Conservation (phyloP, 805 yeast species). For the Candida odintsovae region DNA sequence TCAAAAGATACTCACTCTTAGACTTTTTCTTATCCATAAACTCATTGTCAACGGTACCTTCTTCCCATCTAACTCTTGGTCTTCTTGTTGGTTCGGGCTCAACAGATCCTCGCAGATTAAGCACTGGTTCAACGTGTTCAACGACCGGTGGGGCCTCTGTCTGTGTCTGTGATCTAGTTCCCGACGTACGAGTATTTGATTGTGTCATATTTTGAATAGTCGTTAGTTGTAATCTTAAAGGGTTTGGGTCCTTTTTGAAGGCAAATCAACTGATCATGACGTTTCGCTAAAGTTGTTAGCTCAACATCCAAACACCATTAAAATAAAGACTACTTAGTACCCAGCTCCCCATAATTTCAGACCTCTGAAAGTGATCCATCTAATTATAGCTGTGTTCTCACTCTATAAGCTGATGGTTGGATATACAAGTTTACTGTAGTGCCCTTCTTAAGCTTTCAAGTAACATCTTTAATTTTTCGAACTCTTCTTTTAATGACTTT, state of each 20-base stretch:
- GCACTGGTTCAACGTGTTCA: slow-evolving; percentile 1
- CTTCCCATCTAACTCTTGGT: slow-evolving; percentile 73
- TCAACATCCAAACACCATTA: neutral
- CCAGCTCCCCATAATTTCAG: too few relatives aligned
- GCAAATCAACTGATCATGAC: neutral
- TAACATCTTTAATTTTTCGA: too few relatives aligned
- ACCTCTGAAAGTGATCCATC: too few relatives aligned
- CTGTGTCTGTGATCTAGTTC: neutral
- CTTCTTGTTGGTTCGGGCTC: slow-evolving; percentile 21
- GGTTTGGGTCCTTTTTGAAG: neutral
- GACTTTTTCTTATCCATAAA: slow-evolving; percentile 82
- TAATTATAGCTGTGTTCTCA: too few relatives aligned
- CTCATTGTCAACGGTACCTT: slow-evolving; percentile 87
- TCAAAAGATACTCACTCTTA: slow-evolving; percentile 42
- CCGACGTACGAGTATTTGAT: neutral
- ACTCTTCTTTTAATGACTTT: too few relatives aligned
- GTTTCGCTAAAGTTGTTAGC: too few relatives aligned
- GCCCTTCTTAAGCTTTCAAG: too few relatives aligned
- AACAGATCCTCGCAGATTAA: slow-evolving; percentile 17
- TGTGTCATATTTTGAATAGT: neutral
- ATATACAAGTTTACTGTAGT: too few relatives aligned
- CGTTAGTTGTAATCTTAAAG: neutral
- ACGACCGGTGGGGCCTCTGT: neutral
- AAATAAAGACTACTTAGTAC: too few relatives aligned
- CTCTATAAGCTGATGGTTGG: too few relatives aligned